Conservation (phyloP, 1,139 yeast genomes). For the Debaryomycetaceae sp. region DNA sequence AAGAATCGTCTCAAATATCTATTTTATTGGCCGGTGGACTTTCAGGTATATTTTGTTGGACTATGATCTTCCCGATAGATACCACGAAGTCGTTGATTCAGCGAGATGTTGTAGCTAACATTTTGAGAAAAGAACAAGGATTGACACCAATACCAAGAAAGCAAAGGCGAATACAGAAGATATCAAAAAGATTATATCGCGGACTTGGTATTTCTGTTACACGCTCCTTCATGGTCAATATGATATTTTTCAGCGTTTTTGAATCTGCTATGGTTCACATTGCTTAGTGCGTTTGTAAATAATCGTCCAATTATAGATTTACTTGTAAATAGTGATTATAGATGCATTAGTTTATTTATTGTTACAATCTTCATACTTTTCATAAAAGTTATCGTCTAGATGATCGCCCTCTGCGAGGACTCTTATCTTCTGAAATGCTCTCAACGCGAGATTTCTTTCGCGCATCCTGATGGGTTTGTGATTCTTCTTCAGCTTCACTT, state of each 20-base stretch:
- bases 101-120: conserved; percentile 65
- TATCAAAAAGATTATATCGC: conserved; percentile 56
- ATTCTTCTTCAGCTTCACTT: conserved; percentile 18
- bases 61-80: conserved; percentile 73
- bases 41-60: conserved; percentile 75
- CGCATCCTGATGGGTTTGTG: conserved; percentile 6
- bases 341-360: neutral
- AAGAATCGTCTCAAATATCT: conserved; percentile 30
- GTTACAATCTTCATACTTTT: neutral
- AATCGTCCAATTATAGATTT: neutral
- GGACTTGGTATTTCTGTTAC: conserved; percentile 74
- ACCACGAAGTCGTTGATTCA: conserved; percentile 74
- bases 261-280: conserved; percentile 61
- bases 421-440: neutral
- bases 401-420: neutral
- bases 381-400: neutral
- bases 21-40: conserved; percentile 68
- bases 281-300: conserved; percentile 15
- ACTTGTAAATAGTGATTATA: neutral
- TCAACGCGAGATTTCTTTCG: conserved; percentile 2
- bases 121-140: conserved; percentile 51
- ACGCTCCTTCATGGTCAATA: conserved; percentile 68
- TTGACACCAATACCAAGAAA: conserved; percentile 29
- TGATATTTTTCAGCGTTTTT: conserved; percentile 71
- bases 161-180: conserved; percentile 28